Evolutionary conservation across 345 rosid genomes (phyloP).

Genomic region (Syzygium jambos): DNA sequence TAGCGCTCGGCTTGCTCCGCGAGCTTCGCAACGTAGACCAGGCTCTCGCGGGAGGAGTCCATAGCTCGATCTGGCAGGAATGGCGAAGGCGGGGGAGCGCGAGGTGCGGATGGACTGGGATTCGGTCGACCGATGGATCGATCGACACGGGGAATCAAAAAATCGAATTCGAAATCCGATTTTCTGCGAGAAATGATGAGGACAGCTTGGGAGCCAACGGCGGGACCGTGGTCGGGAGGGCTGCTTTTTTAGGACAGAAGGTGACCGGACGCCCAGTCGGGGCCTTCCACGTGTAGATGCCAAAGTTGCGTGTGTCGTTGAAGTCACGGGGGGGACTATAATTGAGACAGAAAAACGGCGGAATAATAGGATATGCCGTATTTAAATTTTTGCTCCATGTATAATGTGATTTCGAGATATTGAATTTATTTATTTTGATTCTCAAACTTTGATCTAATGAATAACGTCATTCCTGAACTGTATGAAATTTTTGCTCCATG

Average conservation of each 20-base stretch:
- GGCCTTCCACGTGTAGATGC: not conserved
- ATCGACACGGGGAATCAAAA: not conserved
- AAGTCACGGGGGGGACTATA: not conserved
- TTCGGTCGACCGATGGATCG: not conserved
- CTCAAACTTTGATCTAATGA: no score
- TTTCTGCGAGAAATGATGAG: not conserved
- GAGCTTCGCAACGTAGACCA: constrained; percentile 40
- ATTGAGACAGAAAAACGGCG: not conserved
- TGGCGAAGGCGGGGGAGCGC: not conserved
- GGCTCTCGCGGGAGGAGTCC: constrained; percentile 26
- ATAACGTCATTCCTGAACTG: no score
- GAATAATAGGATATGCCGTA: rapidly evolving
- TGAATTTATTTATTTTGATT: no score
- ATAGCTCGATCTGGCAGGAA: constrained; percentile 5
- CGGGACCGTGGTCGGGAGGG: not conserved
- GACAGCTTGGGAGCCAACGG: not conserved
- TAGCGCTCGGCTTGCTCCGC: constrained; percentile 50
- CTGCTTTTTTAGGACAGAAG: not conserved
- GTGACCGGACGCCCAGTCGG: not conserved
- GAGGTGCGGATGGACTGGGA: not conserved
- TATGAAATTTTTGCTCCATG: no score
- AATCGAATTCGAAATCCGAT: not conserved
- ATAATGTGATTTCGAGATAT: no score
- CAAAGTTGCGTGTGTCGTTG: not conserved
- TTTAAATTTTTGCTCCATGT: no score